A percentile compares a stretch with the other conserved stretches of the same genome.
Evolutionary conservation across 257 asterid species (phyloP).

Genomic region (Solanum commersonii): DNA sequence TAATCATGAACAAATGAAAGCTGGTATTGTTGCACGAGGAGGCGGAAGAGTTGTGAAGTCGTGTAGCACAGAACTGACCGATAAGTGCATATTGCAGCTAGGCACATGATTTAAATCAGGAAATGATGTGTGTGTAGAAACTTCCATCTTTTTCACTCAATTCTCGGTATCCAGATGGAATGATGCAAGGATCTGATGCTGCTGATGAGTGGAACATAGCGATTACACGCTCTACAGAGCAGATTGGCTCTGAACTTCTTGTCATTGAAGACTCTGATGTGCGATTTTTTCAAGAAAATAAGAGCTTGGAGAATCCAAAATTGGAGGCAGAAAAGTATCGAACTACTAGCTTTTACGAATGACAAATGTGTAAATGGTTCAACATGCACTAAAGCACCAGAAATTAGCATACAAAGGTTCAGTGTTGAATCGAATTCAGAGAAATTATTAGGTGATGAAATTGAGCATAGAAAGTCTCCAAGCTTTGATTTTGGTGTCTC

Average conservation of each 20-base stretch:
- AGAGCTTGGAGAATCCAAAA: neutral
- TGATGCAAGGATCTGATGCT: neutral
- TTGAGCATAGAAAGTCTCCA: conserved; percentile 39
- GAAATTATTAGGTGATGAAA: neutral
- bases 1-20: neutral
- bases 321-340: neutral
- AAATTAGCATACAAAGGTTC: neutral
- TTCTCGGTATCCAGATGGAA: neutral
- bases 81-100: neutral
- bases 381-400: neutral
- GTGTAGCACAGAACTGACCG: neutral
- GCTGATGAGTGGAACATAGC: neutral
- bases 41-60: neutral
- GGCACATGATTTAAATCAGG: neutral
- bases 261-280: neutral
- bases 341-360: neutral
- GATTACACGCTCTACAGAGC: neutral
- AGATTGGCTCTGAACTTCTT: neutral
- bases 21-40: neutral
- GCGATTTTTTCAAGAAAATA: neutral
- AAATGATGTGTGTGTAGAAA: neutral
- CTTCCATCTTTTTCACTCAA: neutral
- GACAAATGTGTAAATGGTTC: neutral
- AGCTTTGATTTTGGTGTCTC: conserved; percentile 55
- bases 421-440: conserved; percentile 4